Conservation (phyloP, 2,329 filamentous ascomycete species). For the Nemania sp. region DNA sequence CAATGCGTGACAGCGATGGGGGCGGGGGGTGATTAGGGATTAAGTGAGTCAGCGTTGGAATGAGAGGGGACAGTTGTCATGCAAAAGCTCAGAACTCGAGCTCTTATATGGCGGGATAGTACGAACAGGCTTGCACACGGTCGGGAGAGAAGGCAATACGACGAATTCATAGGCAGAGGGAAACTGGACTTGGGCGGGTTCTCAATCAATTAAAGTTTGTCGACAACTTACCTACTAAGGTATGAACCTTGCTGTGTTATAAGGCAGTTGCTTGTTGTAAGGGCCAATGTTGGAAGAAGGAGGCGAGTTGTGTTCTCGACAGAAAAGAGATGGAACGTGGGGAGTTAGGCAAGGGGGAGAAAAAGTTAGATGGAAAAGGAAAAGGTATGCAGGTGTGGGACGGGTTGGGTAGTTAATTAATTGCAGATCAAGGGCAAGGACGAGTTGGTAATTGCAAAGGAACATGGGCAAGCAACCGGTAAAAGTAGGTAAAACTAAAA, state of each 20-base stretch:
- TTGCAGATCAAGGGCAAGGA: constrained; percentile 35
- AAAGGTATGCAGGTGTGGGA: constrained; percentile 35
- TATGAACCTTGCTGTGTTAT: constrained; percentile 1
- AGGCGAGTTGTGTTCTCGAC: neutral
- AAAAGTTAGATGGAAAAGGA: constrained; percentile 34
- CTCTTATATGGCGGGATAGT: neutral
- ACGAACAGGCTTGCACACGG: neutral
- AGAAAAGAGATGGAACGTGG: constrained; percentile 8
- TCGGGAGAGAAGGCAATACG: neutral
- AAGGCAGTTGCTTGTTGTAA: constrained; percentile 10
- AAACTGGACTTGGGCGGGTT: constrained; percentile 17
- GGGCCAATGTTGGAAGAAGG: neutral
- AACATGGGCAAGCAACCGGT: constrained; percentile 38
- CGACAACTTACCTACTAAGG: constrained; percentile 27
- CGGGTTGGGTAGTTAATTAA: constrained; percentile 40
- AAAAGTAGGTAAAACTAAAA: constrained; percentile 24
- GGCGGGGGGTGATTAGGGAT: constrained; percentile 1
- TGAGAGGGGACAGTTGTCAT: constrained; percentile 2
- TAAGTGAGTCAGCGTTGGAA: constrained; percentile 1
- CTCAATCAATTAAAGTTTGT: neutral
- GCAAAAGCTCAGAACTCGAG: constrained; percentile 1
- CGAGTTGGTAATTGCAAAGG: constrained; percentile 39
- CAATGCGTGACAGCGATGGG: constrained; percentile 8
- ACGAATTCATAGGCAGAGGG: constrained; percentile 7
- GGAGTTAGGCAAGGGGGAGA: constrained; percentile 6